Evolutionary conservation across 2,329 filamentous ascomycete genomes (phyloP), one percentile per base, ranked within the genome.

Genomic region (Pestalotiopsis sp.): DNA sequence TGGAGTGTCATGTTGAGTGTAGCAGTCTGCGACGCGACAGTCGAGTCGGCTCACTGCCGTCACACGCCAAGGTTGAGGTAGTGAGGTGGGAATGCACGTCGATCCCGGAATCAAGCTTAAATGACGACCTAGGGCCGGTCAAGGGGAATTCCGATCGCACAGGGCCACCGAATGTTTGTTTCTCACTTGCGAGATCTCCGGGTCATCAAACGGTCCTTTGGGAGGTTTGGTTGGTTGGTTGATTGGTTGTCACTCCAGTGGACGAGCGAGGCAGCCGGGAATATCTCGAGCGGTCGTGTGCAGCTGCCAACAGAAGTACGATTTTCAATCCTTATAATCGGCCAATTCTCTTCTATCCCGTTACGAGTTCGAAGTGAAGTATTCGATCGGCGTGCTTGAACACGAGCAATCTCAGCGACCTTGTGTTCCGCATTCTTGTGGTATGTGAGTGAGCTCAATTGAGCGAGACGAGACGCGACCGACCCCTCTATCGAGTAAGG

Each of bases 51-150:
- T 36, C 31, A 9, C 31, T 36, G 31, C 31, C 31, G 31, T 36
- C 7, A 36, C 31, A 36, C 31, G 31, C 31, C 45, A 52, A 52
- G 38, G 27, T 62, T 14, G 59, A 41, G 14, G 31, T 5, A 36
- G 27, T 20, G 13, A 45, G 61, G 27, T 49, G 45, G 62, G 45
- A 45, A 56, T 23, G 20, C 38, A n/a, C 62, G 64, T 59, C 52
- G 64, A 66, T 66, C 64, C 59, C 64, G 56, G 64, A 66, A 39
- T 66, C 64, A 66, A 66, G 64, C 64, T 66, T 66, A 66, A 66
- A 61, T 52, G 20, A 38, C 58, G 12, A 58, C 36, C 13, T 25
- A 49, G 56, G 52, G 64, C 64, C 52, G 64, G 64, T 12, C 52
- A 56, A 66, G 64, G 64, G 64, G 64, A 39, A 36, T 41, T 59